A percentile compares a stretch with the other conserved stretches of the same genome.
phyloP scores from a whole-genome alignment of 1,139 yeast species.

The Geotrichum armillariae region DNA sequence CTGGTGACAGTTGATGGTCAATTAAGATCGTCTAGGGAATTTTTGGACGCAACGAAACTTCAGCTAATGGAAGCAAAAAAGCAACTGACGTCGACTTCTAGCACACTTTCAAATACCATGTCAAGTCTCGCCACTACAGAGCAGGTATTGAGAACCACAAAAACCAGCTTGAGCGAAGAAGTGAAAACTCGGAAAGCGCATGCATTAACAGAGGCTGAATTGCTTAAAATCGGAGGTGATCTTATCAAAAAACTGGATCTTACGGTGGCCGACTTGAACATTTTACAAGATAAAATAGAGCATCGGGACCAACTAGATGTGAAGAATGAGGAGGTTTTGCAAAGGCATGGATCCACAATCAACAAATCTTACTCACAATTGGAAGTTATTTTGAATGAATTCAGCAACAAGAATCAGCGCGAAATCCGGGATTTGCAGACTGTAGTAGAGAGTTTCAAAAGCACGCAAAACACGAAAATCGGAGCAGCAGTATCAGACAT shows the following conservation, averaged over 20 bases:
- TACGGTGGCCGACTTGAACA: slow-evolving; percentile 31
- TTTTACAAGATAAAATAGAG: slow-evolving; percentile 31
- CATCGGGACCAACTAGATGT: slow-evolving; percentile 25
- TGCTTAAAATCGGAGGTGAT: slow-evolving; percentile 33
- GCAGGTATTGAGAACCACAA: slow-evolving; percentile 26
- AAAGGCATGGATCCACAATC: slow-evolving; percentile 20
- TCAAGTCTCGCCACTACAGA: slow-evolving; percentile 27
- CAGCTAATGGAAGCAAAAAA: slow-evolving; percentile 31
- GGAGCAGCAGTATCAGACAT: slow-evolving; percentile 23
- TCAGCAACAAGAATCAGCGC: slow-evolving; percentile 4
- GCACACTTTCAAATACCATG: slow-evolving; percentile 24
- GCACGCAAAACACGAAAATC: slow-evolving; percentile 24
- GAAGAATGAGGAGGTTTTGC: slow-evolving; percentile 25
- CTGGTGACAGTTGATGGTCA: slow-evolving; percentile 49
- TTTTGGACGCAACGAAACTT: slow-evolving; percentile 33
- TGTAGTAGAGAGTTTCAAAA: slow-evolving; percentile 18
- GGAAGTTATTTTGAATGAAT: slow-evolving; percentile 20
- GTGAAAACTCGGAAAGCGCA: slow-evolving; percentile 35
- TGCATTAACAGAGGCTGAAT: slow-evolving; percentile 35
- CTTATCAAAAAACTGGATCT: slow-evolving; percentile 33
- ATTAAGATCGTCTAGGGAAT: slow-evolving; percentile 38
- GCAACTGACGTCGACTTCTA: slow-evolving; percentile 30
- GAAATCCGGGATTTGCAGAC: slow-evolving; percentile 12
- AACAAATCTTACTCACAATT: slow-evolving; percentile 19
- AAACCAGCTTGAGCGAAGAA: slow-evolving; percentile 31